Base-by-base conservation (phyloP, 106 monocot species). In the Platanthera guangdongensis region DNA sequence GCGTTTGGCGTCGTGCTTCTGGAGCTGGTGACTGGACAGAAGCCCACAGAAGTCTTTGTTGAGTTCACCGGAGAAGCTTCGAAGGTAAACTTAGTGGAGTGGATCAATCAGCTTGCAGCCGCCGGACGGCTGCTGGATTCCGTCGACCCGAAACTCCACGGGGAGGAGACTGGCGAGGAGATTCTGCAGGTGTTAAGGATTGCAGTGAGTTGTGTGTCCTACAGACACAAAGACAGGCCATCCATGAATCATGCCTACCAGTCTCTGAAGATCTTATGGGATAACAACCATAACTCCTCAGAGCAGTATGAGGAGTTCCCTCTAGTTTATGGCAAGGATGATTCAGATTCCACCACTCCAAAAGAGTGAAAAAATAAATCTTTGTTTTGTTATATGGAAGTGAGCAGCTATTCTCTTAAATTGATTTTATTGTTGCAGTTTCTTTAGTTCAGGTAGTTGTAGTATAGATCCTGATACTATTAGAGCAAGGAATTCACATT, bases 291-390 rank as follows among this genome's bases (percentile, higher is more conserved):
- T 63, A 81, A 85, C 3, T 68, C 19, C 73, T 84, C 80, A 0
- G 92, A 92, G 68, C 83, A 89, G 15, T 82, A 57, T 13, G 85
- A 92, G 50, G 92, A 89, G 63, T 87, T 88, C 79, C 90, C 87
- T 9, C 87, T 91, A 13, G 75, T 76, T 53, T 86, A 79, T 59
- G 80, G 81, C 19, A 91, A 74, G 63, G 87, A 88, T 57, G 85
- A 86, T 72, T 51, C 72, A 71, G 70, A 71, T 21, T 71, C 70
- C 13, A 46, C 39, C 25, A 25, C 15, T 9, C 47, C 47, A 71
- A 71, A n/a, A 5, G 2, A 67, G 70, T 13, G 15, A 71, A 47
- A 5, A 16, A 0, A 39, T 39, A 16, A 28, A 28, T 7, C 16
- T 71, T 16, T n/a, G 4, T 71, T 69, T 48, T 71, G 39, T 67